phyloP scores from a whole-genome alignment of 225 moss, liverwort and hornwort genomes.

The Sphagnum tenellum region DNA sequence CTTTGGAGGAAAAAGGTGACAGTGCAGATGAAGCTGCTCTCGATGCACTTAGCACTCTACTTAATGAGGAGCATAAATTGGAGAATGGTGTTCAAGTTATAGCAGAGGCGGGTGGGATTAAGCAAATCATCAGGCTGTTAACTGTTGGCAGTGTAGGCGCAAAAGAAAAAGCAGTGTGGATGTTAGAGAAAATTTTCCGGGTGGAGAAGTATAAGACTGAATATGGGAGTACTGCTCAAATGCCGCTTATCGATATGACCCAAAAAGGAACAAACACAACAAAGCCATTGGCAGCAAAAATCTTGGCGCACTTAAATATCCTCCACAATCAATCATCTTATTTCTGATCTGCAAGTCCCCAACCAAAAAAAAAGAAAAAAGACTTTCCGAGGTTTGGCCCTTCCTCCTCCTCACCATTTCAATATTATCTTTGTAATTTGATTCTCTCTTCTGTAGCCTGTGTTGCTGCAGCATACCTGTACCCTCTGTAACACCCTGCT shows the following conservation, averaged over 20 bases:
- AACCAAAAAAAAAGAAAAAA: too few relatives aligned
- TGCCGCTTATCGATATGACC: constrained; percentile 91
- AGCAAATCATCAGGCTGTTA: constrained; percentile 56
- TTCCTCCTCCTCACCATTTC: too few relatives aligned
- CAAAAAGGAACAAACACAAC: constrained; percentile 80
- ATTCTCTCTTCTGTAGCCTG: too few relatives aligned
- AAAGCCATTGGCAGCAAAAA: constrained; percentile 75
- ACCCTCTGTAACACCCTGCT: too few relatives aligned
- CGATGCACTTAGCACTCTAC: constrained; percentile 58
- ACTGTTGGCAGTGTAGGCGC: constrained; percentile 60
- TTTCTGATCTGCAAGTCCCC: constrained; percentile 28
- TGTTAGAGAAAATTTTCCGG: constrained; percentile 87
- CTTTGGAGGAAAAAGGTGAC: constrained; percentile 75
- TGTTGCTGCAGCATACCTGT: too few relatives aligned
- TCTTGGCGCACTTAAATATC: constrained; percentile 82
- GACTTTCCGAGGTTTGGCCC: too few relatives aligned
- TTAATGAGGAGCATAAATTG: constrained; percentile 34
- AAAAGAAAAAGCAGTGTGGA: constrained; percentile 81
- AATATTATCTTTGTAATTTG: too few relatives aligned
- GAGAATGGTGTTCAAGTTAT: constrained; percentile 64
- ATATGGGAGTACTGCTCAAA: constrained; percentile 70
- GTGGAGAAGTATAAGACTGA: constrained; percentile 64
- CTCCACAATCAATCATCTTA: constrained; percentile 92
- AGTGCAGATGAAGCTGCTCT: constrained; percentile 77
- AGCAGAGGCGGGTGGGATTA: constrained; percentile 69